Percentiles rank a stretch among this genome's conserved stretches.
phyloP scores from a whole-genome alignment of 2,329 filamentous ascomycete species.

The Phialophora expanda region DNA sequence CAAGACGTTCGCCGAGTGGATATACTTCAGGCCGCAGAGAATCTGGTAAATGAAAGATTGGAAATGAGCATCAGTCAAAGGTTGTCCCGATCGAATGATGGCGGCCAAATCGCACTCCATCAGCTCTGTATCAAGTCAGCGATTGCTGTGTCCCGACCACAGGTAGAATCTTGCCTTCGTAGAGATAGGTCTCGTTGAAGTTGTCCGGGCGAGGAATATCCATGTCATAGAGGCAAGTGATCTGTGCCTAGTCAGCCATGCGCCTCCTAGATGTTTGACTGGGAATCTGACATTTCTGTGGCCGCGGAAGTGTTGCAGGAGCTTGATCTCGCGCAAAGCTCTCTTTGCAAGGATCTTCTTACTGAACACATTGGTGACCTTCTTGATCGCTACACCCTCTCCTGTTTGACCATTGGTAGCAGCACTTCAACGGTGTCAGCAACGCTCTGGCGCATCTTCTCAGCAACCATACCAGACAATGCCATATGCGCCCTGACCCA shows the following conservation, averaged over 20 bases:
- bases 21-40: conserved; percentile 97
- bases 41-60: conserved; percentile 99
- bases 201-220: conserved; percentile 96
- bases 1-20: conserved; percentile 96
- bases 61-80: conserved; percentile 97
- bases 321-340: conserved; percentile 95
- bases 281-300: conserved; percentile 74
- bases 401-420: conserved; percentile 88
- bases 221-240: conserved; percentile 99
- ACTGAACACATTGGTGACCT: conserved; percentile 99
- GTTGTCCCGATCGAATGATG: conserved; percentile 96
- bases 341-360: conserved; percentile 99
- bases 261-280: conserved; percentile 9
- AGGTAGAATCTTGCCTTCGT: conserved; percentile 74
- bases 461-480: conserved; percentile 81
- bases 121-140: conserved; percentile 67
- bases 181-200: conserved; percentile 99
- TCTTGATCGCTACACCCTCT: conserved; percentile 98
- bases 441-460: neutral
- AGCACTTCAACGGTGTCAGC: conserved; percentile 63
- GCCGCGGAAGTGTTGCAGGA: conserved; percentile 94
- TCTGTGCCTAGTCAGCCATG: conserved; percentile 64
- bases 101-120: conserved; percentile 99
- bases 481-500: conserved; percentile 96
- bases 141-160: neutral